Evolutionary conservation across 2,329 filamentous ascomycete genomes (phyloP).

Genomic region (Claviceps sp.): DNA sequence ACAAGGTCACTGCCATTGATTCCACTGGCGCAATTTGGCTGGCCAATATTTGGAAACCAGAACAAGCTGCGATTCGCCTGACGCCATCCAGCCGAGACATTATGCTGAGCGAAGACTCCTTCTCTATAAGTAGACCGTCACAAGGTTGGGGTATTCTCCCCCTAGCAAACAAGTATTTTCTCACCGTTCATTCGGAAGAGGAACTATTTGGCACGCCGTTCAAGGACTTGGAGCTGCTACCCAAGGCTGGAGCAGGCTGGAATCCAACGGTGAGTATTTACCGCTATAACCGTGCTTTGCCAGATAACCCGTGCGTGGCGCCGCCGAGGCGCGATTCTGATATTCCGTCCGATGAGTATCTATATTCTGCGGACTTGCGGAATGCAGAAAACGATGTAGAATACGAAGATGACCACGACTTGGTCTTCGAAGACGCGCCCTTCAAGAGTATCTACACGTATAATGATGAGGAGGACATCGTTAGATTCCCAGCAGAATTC

Average conservation of each 20-base stretch:
- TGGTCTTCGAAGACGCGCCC: no score
- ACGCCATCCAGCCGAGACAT: slow-evolving; percentile 1
- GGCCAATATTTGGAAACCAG: slow-evolving; percentile 36
- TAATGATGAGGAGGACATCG: slow-evolving; percentile 7
- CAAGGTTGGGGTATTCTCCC: slow-evolving; percentile 37
- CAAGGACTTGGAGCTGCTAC: slow-evolving; percentile 9
- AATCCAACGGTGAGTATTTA: slow-evolving; percentile 14
- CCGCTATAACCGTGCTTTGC: slow-evolving; percentile 13
- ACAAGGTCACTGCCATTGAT: slow-evolving; percentile 37
- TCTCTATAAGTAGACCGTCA: slow-evolving; percentile 10
- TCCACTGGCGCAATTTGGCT: slow-evolving; percentile 35
- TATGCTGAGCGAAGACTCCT: slow-evolving; percentile 16
- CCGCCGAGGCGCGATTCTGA: not conserved
- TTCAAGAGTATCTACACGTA: not conserved
- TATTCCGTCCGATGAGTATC: not conserved
- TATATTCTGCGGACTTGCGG: slow-evolving; percentile 2
- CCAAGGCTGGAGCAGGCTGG: slow-evolving; percentile 4
- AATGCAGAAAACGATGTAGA: slow-evolving; percentile 11
- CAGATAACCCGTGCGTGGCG: slow-evolving; percentile 19
- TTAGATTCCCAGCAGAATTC: not conserved
- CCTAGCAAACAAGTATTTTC: slow-evolving; percentile 30
- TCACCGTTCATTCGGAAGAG: slow-evolving; percentile 19
- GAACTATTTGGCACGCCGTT: slow-evolving; percentile 20
- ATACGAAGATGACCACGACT: slow-evolving; percentile 7
- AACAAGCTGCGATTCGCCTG: slow-evolving; percentile 16